phyloP scores from a whole-genome alignment of 192 early-diverging fungal genomes.

The Entrophospora sp. region DNA sequence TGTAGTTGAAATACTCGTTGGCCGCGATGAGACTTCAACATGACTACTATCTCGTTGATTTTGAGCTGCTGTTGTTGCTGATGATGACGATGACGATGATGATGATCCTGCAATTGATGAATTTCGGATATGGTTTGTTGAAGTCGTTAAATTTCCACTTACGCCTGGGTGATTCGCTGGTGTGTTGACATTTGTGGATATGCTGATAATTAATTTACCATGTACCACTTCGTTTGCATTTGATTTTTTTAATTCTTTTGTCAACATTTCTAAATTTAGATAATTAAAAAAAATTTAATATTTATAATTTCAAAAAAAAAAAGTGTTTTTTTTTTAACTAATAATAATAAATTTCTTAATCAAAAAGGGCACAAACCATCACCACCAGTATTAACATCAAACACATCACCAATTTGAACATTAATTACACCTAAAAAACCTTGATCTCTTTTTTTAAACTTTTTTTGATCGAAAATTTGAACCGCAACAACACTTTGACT shows the following conservation, averaged over 20 bases:
- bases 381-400: constrained; percentile 69
- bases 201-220: constrained; percentile 74
- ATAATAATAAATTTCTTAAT: neutral
- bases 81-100: too few species aligned
- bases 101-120: constrained; percentile 37
- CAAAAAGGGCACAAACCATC: constrained; percentile 37
- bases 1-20: constrained; percentile 17
- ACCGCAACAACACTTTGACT: constrained; percentile 76
- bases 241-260: constrained; percentile 82
- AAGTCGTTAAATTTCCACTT: constrained; percentile 14
- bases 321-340: neutral
- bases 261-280: constrained; percentile 65
- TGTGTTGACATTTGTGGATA: constrained; percentile 53
- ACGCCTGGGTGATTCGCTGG: constrained; percentile 18
- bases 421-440: constrained; percentile 90
- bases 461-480: constrained; percentile 97
- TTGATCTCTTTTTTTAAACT: constrained; percentile 86
- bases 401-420: constrained; percentile 70
- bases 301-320: neutral
- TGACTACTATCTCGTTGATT: neutral
- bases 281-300: constrained; percentile 9
- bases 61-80: too few species aligned
- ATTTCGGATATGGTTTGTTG: constrained; percentile 23
- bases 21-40: constrained; percentile 2
- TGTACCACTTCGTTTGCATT: constrained; percentile 71